Evolutionary conservation across 768 basidiomycete species (phyloP), one percentile per base, ranked within the genome.

Genomic region (Russula sp.): DNA sequence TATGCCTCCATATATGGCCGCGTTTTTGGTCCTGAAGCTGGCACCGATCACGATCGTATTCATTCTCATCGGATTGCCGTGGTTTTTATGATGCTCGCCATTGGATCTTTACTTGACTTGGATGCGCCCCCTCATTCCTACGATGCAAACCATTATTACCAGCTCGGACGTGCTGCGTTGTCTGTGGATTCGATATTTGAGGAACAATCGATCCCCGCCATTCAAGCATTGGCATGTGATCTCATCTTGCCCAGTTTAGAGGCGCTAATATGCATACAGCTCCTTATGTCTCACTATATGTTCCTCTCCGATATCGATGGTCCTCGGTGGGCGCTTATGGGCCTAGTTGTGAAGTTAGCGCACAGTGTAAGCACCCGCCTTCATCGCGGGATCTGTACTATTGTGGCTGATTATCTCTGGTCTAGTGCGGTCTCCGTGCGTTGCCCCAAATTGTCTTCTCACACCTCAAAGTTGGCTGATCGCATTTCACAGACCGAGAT

Each of bases 251-350:
- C 6, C 32, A 32, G 29, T 59, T 54, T 32, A 35, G 52, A 39
- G 49, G 39, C 49, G 59, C 72, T 71, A 65, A 73, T 65, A 63
- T 70, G 66, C 63, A 64, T 67, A 56, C 64, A 87, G 86, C 70
- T 87, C 13, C 69, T 87, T 50, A 85, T 78, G 75, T 77, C 73
- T 55, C 78, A 78, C 64, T 79, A 71, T 61, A 78, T 79, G 77
- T 78, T 78, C 60, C 69, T 74, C 53, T 72, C 75, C n/a, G 74
- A 76, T 65, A 73, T 77, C 65, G 83, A 83, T 54, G 79, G 80
- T 29, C 81, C 84, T 32, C 76, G 85, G 64, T 88, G 86, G 86
- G 79, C 83, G 32, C 72, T 84, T 54, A 86, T 87, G 84, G 86
- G 86, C 50, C 76, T 88, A 35, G 80, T 82, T 22, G 83, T 86